Percentiles rank a stretch among this genome's conserved stretches.
Evolutionary conservation across 1,139 yeast genomes (phyloP).

Genomic region (Diutina siamensis): DNA sequence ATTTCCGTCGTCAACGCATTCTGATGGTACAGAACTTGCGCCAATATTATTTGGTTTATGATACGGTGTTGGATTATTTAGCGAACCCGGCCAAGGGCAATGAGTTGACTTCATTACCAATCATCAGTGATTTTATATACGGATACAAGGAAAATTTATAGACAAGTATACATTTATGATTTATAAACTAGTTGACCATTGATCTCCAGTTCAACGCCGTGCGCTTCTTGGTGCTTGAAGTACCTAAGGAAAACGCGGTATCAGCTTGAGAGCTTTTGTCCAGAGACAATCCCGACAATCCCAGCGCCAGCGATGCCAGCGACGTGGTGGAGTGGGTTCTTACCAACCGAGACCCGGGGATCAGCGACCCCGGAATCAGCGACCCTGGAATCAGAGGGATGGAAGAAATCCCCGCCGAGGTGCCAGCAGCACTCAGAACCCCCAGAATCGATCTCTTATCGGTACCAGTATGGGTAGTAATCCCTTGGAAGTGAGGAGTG

Average conservation of each 20-base stretch:
- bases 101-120: background rate
- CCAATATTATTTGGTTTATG: slow-evolving; percentile 67
- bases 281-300: slow-evolving; percentile 14
- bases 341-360: slow-evolving; percentile 2
- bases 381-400: background rate
- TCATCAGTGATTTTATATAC: background rate
- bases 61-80: slow-evolving; percentile 16
- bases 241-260: slow-evolving; percentile 11
- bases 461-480: background rate
- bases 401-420: background rate
- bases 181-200: slow-evolving; percentile 1
- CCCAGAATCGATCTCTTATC: slow-evolving; percentile 5
- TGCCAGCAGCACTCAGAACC: background rate
- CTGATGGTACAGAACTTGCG: slow-evolving; percentile 78
- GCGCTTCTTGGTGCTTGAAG: slow-evolving; percentile 19
- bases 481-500: slow-evolving; percentile 3
- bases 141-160: slow-evolving; percentile 1
- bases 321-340: slow-evolving; percentile 1
- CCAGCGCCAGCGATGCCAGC: slow-evolving; percentile 4
- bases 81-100: background rate
- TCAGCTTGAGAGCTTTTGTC: slow-evolving; percentile 11
- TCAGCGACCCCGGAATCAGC: background rate
- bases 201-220: slow-evolving; percentile 39
- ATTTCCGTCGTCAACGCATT: slow-evolving; percentile 57
- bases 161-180: background rate